A percentile compares a stretch with the other conserved stretches of the same genome.
phyloP scores from a whole-genome alignment of 495 filamentous ascomycete genomes.

The Penicillium ucsense region DNA sequence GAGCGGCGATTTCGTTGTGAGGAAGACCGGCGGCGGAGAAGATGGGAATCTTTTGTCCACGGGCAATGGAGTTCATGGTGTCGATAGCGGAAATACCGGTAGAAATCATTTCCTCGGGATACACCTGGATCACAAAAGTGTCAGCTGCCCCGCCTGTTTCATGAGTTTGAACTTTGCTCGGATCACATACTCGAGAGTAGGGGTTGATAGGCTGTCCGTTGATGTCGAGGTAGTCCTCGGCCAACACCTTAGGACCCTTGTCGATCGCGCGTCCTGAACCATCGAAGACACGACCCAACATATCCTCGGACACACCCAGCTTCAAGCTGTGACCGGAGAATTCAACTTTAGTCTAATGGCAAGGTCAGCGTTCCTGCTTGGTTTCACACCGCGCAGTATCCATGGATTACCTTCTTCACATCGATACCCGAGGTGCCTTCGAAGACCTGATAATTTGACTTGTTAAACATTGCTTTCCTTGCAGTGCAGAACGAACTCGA shows the following conservation, averaged over 20 bases:
- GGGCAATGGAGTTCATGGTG: slow-evolving; percentile 99
- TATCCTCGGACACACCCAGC: slow-evolving; percentile 97
- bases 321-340: slow-evolving; percentile 96
- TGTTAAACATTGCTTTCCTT: slow-evolving; percentile 14
- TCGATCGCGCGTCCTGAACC: slow-evolving; percentile 95
- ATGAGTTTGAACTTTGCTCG: background rate
- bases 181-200: slow-evolving; percentile 69
- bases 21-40: slow-evolving; percentile 98
- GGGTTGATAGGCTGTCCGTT: slow-evolving; percentile 99
- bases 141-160: slow-evolving; percentile 9
- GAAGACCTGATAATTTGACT: slow-evolving; percentile 60
- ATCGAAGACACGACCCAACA: slow-evolving; percentile 98
- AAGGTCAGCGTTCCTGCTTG: slow-evolving; percentile 13
- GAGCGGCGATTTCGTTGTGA: slow-evolving; percentile 97
- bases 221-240: slow-evolving; percentile 97
- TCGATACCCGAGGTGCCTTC: slow-evolving; percentile 96
- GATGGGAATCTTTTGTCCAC: slow-evolving; percentile 99
- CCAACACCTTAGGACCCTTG: slow-evolving; percentile 96
- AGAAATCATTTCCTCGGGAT: slow-evolving; percentile 99
- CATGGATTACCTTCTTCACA: slow-evolving; percentile 74
- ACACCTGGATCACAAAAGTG: slow-evolving; percentile 48
- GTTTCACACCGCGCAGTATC: no score
- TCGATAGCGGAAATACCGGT: slow-evolving; percentile 99
- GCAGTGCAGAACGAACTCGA: background rate
- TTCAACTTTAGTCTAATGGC: slow-evolving; percentile 75